A percentile compares a stretch with the other conserved stretches of the same genome.
phyloP scores from a whole-genome alignment of 1,139 yeast species.

The Kazachstania sp. region DNA sequence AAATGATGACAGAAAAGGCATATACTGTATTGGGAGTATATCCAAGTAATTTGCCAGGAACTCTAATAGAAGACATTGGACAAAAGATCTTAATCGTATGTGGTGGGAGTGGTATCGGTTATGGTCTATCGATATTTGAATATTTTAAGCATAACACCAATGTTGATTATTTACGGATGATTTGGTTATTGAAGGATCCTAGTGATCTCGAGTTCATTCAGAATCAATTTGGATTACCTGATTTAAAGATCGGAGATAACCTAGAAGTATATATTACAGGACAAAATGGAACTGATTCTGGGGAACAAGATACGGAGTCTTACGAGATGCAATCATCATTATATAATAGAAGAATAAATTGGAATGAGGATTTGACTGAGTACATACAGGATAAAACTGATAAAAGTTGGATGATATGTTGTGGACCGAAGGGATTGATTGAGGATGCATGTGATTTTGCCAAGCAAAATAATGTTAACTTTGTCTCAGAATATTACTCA shows the following conservation, averaged over 20 bases:
- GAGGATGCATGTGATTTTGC: slow-evolving; percentile 5
- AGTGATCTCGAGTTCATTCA: slow-evolving; percentile 15
- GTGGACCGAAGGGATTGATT: slow-evolving; percentile 11
- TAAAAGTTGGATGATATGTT: slow-evolving; percentile 10
- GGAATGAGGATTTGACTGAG: slow-evolving; percentile 6
- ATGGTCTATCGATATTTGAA: slow-evolving; percentile 55
- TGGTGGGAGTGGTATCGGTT: slow-evolving; percentile 86
- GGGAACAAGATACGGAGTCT: background rate
- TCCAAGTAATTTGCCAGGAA: background rate
- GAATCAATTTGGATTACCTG: background rate
- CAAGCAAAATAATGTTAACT: slow-evolving; percentile 1
- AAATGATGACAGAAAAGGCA: slow-evolving; percentile 16
- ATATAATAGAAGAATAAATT: slow-evolving; percentile 5
- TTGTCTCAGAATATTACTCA: slow-evolving; percentile 7
- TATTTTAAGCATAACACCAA: background rate
- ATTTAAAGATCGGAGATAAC: background rate
- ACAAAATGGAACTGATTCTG: background rate
- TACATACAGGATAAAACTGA: slow-evolving; percentile 1
- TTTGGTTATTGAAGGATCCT: slow-evolving; percentile 24
- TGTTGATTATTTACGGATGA: slow-evolving; percentile 15
- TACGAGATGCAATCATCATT: background rate
- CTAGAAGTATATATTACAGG: slow-evolving; percentile 1
- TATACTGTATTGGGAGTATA: slow-evolving; percentile 16
- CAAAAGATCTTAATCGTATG: slow-evolving; percentile 1
- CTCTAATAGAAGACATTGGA: background rate